Conservation (phyloP, 768 basidiomycete genomes). For the Dentipellis sp. region DNA sequence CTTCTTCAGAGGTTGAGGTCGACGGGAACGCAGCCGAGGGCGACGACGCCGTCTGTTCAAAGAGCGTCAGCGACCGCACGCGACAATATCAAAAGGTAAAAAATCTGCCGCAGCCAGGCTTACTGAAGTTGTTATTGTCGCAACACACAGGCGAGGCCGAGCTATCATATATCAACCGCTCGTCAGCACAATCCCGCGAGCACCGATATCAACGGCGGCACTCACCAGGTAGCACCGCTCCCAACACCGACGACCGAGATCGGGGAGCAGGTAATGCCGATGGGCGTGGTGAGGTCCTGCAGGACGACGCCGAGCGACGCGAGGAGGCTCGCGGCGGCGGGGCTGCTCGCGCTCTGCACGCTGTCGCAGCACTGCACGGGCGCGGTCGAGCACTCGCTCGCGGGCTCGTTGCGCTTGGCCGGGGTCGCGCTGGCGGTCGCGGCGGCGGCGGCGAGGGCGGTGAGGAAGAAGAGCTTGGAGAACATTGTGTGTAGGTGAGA, state of each 20-base stretch:
- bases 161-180: background rate
- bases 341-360: constrained; percentile 1
- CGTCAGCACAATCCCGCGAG: background rate
- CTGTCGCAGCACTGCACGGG: constrained; percentile 6
- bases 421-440: background rate
- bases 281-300: background rate
- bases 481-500: background rate
- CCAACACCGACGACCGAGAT: constrained; percentile 3
- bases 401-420: background rate
- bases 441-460: background rate
- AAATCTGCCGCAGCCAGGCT: background rate
- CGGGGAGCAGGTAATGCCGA: constrained; percentile 6
- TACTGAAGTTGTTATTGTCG: constrained; percentile 8
- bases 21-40: constrained; percentile 29
- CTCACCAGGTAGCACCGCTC: background rate
- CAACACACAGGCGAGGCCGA: constrained; percentile 3
- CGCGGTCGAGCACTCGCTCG: constrained; percentile 1
- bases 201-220: background rate
- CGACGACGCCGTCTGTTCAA: constrained; percentile 20
- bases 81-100: background rate
- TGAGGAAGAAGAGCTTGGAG: background rate
- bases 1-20: constrained; percentile 10
- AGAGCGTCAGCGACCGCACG: too few relatives aligned
- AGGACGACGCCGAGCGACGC: constrained; percentile 4
- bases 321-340: background rate